Evolutionary conservation across 345 rosid species (phyloP), one percentile per base, ranked within the genome.

Genomic region (Brassica carinata): DNA sequence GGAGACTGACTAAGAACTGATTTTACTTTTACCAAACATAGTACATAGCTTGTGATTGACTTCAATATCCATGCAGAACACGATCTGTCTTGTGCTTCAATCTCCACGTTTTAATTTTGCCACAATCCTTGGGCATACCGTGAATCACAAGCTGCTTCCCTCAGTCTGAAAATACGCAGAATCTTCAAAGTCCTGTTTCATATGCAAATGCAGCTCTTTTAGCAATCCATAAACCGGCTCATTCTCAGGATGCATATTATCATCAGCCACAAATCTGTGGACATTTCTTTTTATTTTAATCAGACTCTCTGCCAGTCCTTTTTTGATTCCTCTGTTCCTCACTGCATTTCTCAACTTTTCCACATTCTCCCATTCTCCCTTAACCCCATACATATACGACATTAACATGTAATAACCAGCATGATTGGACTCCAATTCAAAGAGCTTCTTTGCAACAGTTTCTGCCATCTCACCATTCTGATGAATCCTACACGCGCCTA

Each of bases 401-500:
- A 89, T 80, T 64, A 87, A 19, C 59, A 89, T 71, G 43, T 86
- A 83, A 64, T 87, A 87, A 48, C 91, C 91, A 27, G 85, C 88
- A 84, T 88, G 87, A 19, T 86, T 85, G n/a, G 84, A 64, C 48
- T 89, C 90, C 79, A 87, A 45, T 43, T 78, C 74, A 55, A 86
- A 82, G 45, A 88, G 88, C 76, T 82, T 83, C 68, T 81, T 76
- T 10, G 88, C 87, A 3, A 84, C 87, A 34, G 67, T 43, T 78
- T 87, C 92, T 23, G 89, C 92, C 59, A 86, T 72, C 85, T 87
- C 83, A 11, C 59, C 64, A 69, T 90, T 84, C 59, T 84, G 86
- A 82, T 88, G 88, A 83, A 85, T 82, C 85, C 89, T 85, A 77
- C 92, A 87, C 1, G 91, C 89, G 19, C 90, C 88, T 67, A 90